Evolutionary conservation across 257 asterid genomes (phyloP).

Genomic region (Solanum habrochaites): DNA sequence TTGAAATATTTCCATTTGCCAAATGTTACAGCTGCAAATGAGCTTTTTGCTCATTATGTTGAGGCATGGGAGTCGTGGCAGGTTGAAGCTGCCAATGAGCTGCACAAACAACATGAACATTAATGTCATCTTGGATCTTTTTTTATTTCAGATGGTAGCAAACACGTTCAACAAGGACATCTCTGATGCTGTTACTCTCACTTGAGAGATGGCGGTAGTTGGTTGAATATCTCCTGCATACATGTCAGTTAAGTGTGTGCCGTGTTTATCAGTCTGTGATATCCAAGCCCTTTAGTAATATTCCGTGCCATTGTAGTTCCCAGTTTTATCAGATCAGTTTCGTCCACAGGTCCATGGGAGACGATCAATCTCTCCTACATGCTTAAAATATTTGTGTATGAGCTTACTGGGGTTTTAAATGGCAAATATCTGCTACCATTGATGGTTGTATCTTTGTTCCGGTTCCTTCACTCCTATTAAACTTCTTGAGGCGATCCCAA

Average conservation of each 20-base stretch:
- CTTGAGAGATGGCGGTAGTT: not conserved
- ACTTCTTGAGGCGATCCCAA: not conserved
- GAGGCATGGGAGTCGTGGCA: conserved; percentile 54
- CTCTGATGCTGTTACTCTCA: not conserved
- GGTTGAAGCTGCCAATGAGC: conserved; percentile 32
- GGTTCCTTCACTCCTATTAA: not conserved
- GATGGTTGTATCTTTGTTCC: not conserved
- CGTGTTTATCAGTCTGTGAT: not conserved
- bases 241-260: not conserved
- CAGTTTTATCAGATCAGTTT: not conserved
- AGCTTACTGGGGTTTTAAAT: not conserved
- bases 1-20: conserved; percentile 1
- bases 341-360: not conserved
- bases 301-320: not conserved
- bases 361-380: not conserved
- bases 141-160: not conserved
- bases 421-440: not conserved
- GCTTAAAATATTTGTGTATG: not conserved
- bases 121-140: conserved; percentile 1
- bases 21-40: conserved; percentile 30
- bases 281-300: not conserved
- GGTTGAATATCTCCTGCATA: not conserved
- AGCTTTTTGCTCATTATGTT: conserved; percentile 45
- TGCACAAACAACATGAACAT: conserved; percentile 13
- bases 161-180: not conserved